Percentiles rank a stretch among this genome's conserved stretches.
phyloP scores from a whole-genome alignment of 1,284 basidiomycete genomes.

The Meripilus lineatus region DNA sequence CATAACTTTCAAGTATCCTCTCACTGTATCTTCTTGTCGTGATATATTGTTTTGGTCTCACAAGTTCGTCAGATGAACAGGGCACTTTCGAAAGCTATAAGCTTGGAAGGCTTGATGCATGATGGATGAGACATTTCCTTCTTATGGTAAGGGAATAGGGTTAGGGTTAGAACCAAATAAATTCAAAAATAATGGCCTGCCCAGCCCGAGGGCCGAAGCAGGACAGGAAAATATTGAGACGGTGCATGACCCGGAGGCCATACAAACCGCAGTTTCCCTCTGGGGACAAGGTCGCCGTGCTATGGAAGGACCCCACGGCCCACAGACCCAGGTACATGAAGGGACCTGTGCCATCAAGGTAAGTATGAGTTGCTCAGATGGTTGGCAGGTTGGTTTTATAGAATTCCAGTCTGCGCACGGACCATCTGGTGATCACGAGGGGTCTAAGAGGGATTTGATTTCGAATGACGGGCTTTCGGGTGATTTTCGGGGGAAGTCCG shows the following conservation, averaged over 20 bases:
- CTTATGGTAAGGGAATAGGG: slow-evolving; percentile 12
- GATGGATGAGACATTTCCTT: too few relatives aligned
- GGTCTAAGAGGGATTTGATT: too few relatives aligned
- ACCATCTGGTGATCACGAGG: slow-evolving; percentile 13
- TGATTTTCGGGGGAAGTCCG: neutral
- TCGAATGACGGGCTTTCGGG: neutral
- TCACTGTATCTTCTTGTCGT: too few relatives aligned
- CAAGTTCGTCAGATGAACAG: too few relatives aligned
- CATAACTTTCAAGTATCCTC: too few relatives aligned
- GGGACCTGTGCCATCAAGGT: slow-evolving; percentile 32
- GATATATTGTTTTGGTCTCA: too few relatives aligned
- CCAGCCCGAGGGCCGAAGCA: slow-evolving; percentile 44
- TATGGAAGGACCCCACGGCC: slow-evolving; percentile 46
- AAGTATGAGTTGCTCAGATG: slow-evolving; percentile 25
- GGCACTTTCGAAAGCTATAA: too few relatives aligned
- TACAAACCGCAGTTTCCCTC: slow-evolving; percentile 47
- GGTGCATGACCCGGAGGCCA: slow-evolving; percentile 62
- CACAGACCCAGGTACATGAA: slow-evolving; percentile 36
- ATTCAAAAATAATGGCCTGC: slow-evolving; percentile 27
- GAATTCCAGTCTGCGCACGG: slow-evolving; percentile 16
- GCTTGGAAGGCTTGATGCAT: too few relatives aligned
- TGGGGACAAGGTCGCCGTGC: slow-evolving; percentile 63
- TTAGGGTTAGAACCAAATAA: slow-evolving; percentile 26
- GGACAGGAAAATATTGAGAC: slow-evolving; percentile 70
- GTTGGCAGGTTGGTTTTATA: slow-evolving; percentile 15